Conservation (phyloP, 192 early-diverging fungal genomes). For the Umbelopsis isabellina region DNA sequence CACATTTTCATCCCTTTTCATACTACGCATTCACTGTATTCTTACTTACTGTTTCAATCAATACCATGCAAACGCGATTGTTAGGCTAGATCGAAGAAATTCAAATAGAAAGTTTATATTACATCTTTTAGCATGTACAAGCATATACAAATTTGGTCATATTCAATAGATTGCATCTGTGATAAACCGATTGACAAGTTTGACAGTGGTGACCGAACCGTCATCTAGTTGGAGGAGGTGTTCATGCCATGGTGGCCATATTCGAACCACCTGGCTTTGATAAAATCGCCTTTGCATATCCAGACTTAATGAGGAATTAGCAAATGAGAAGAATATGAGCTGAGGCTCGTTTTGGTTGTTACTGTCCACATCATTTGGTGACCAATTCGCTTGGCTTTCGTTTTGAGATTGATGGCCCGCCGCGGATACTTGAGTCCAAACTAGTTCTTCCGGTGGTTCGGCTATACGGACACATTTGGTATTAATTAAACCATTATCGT, state of each 20-base stretch:
- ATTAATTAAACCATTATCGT: constrained; percentile 2
- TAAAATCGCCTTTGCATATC: background rate
- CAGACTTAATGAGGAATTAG: background rate
- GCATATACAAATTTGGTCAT: constrained; percentile 8
- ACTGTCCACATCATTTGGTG: background rate
- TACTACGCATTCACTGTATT: background rate
- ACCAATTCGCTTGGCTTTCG: background rate
- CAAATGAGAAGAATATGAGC: background rate
- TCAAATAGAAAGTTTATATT: background rate
- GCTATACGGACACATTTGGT: background rate
- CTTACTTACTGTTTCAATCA: background rate
- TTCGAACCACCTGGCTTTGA: background rate
- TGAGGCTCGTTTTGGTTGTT: background rate
- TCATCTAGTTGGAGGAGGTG: background rate
- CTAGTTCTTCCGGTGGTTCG: constrained; percentile 1
- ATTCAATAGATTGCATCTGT: constrained; percentile 18
- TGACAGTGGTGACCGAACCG: constrained; percentile 4
- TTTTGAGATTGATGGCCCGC: background rate
- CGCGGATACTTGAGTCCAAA: constrained; percentile 2
- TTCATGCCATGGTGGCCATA: constrained; percentile 19
- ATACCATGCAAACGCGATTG: constrained; percentile 10
- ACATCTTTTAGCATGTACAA: constrained; percentile 14
- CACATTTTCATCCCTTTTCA: background rate
- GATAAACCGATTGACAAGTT: constrained; percentile 10
- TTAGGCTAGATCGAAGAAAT: background rate